Conservation (phyloP, 108 stramenopile species). For the Bacterosira constricta region DNA sequence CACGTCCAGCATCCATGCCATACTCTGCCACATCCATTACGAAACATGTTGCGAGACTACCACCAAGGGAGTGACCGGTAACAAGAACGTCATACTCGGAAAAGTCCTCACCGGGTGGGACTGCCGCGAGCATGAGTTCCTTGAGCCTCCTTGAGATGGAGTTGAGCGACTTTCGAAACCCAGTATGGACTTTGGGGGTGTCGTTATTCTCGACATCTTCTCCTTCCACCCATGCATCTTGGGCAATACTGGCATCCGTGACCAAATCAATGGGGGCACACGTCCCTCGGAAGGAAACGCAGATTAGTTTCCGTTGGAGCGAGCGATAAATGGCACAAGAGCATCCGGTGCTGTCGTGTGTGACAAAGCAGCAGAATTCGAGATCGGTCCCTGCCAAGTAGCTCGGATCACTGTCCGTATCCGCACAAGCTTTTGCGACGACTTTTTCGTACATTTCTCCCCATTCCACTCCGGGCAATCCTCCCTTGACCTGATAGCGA, state of each 20-base stretch:
- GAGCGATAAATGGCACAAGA: constrained; percentile 75
- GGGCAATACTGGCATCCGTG: constrained; percentile 79
- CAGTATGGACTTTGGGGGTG: constrained; percentile 73
- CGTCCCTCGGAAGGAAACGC: constrained; percentile 83
- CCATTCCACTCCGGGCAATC: constrained; percentile 81
- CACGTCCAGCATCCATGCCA: constrained; percentile 79
- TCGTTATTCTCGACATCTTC: constrained; percentile 60
- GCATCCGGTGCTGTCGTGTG: constrained; percentile 78
- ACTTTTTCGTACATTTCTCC: constrained; percentile 65
- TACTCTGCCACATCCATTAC: constrained; percentile 76
- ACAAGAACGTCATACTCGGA: constrained; percentile 76
- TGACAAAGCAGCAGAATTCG: constrained; percentile 85
- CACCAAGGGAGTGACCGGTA: constrained; percentile 85
- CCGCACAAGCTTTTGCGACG: not conserved
- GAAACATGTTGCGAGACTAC: constrained; percentile 83
- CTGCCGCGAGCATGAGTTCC: constrained; percentile 71
- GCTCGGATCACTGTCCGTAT: not conserved
- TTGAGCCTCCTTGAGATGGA: constrained; percentile 83
- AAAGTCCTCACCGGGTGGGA: constrained; percentile 60
- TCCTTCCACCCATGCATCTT: constrained; percentile 80
- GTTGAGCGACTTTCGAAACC: constrained; percentile 73
- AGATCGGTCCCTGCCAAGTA: constrained; percentile 53
- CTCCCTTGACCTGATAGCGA: constrained; percentile 67
- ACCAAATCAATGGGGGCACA: constrained; percentile 78
- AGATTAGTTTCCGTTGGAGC: constrained; percentile 64